Conservation (phyloP, 306 rosid genomes). For the Senna siamea region DNA sequence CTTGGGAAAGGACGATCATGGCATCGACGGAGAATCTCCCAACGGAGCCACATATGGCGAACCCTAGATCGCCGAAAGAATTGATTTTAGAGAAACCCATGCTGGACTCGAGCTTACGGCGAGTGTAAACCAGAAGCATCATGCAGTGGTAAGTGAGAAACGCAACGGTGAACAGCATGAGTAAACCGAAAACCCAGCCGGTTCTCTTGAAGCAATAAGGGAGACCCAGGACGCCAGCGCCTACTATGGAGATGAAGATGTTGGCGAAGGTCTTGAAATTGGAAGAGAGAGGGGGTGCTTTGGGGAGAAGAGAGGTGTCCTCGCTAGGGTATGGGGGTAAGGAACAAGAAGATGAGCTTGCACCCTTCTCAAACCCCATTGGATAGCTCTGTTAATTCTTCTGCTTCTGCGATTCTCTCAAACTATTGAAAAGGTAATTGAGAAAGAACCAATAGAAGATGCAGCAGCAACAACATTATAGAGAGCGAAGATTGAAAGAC, state of each 20-base stretch:
- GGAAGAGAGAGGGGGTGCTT: slow-evolving; percentile 51
- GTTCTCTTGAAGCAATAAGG: slow-evolving; percentile 73
- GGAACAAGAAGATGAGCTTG: slow-evolving; percentile 51
- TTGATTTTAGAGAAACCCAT: slow-evolving; percentile 47
- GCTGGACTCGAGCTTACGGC: slow-evolving; percentile 61
- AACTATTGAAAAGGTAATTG: neutral
- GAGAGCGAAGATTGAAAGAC: neutral
- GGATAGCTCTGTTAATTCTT: neutral
- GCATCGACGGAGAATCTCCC: slow-evolving; percentile 66
- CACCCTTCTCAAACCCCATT: slow-evolving; percentile 56
- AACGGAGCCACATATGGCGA: slow-evolving; percentile 52
- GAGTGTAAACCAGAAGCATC: slow-evolving; percentile 71
- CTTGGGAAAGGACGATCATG: slow-evolving; percentile 67
- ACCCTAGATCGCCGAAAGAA: slow-evolving; percentile 76
- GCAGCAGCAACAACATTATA: neutral
- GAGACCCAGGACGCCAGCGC: slow-evolving; percentile 74
- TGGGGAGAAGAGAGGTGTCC: slow-evolving; percentile 60
- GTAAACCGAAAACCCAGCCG: slow-evolving; percentile 60
- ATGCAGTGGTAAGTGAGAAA: slow-evolving; percentile 70
- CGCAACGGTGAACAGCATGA: slow-evolving; percentile 62
- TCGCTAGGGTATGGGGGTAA: slow-evolving; percentile 55
- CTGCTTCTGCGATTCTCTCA: neutral
- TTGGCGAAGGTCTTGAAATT: slow-evolving; percentile 67
- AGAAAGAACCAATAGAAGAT: neutral
- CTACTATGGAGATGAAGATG: slow-evolving; percentile 73